These are phyloP conservation scores for Catenaria anguillulae DNA, from an alignment of 371 early-diverging fungal genomes.

Conservation along the genomic window DNA sequence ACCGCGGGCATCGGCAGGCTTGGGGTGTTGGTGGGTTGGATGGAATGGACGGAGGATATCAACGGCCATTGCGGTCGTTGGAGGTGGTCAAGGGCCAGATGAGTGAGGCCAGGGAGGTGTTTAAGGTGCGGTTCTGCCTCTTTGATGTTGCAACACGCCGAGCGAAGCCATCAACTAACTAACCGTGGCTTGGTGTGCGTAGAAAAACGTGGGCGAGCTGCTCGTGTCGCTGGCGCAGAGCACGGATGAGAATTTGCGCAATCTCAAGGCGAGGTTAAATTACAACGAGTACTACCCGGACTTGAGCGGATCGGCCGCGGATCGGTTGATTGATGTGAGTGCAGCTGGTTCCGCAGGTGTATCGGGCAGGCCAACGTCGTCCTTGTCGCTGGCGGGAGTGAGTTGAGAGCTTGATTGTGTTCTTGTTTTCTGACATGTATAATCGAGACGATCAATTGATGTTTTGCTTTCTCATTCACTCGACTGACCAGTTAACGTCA, in stretches of 20 bases:
- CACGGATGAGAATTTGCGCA: constrained; percentile 49
- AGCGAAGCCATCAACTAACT: no score
- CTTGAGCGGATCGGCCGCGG: no score
- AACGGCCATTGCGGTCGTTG: background rate
- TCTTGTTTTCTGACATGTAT: no score
- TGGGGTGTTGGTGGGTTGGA: background rate
- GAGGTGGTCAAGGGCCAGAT: background rate
- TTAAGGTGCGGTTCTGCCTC: background rate
- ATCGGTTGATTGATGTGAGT: no score
- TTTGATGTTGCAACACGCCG: no score
- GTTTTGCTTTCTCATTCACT: no score
- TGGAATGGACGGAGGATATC: background rate
- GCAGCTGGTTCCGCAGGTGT: no score
- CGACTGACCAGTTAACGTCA: no score
- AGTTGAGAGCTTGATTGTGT: no score
- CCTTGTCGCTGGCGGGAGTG: no score
- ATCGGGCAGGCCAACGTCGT: no score
- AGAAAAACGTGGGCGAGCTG: constrained; percentile 30
- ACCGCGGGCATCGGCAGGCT: background rate
- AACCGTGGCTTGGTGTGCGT: constrained; percentile 1
- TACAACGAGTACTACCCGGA: constrained; percentile 53
- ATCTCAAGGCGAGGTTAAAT: constrained; percentile 53
- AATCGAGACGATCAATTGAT: no score
- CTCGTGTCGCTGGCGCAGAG: constrained; percentile 42
- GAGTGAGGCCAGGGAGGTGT: background rate